Percentiles rank a stretch among this genome's conserved stretches.
Evolutionary conservation across 257 asterid genomes (phyloP).

Genomic region (Capsicum rhomboideum): DNA sequence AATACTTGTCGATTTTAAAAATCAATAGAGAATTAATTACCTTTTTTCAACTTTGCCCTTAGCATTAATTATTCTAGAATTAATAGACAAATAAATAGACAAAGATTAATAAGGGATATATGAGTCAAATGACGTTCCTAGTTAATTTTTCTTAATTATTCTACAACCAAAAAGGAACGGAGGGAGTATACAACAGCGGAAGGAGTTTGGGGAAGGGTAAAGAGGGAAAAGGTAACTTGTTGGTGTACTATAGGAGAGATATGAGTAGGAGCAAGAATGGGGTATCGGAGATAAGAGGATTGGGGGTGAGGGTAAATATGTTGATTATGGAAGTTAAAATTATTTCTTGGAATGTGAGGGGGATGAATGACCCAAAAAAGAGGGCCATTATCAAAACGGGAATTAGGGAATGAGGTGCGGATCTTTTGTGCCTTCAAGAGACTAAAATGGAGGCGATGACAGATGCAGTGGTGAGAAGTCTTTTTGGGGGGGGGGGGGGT

Average conservation of each 20-base stretch:
- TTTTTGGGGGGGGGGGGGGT: background rate
- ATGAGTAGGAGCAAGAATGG: background rate
- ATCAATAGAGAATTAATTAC: too few species aligned
- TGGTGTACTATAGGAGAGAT: background rate
- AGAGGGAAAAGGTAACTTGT: background rate
- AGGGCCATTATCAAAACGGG: background rate
- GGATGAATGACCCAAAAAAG: background rate
- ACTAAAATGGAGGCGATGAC: background rate
- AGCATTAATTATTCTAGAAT: too few species aligned
- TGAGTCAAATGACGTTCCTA: too few species aligned
- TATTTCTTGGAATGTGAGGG: background rate
- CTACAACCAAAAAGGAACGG: too few species aligned
- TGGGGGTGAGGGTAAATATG: background rate
- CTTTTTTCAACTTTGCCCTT: too few species aligned
- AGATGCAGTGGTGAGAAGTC: background rate
- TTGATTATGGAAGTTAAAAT: background rate
- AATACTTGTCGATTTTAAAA: too few species aligned
- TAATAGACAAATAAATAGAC: too few species aligned
- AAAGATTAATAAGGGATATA: too few species aligned
- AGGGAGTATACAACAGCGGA: background rate
- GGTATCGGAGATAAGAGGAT: background rate
- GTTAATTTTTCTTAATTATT: too few species aligned
- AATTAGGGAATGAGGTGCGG: background rate
- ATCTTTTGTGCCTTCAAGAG: background rate
- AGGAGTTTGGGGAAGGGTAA: background rate